Conservation (phyloP, 345 rosid genomes). For the Lagerstroemia speciosa region DNA sequence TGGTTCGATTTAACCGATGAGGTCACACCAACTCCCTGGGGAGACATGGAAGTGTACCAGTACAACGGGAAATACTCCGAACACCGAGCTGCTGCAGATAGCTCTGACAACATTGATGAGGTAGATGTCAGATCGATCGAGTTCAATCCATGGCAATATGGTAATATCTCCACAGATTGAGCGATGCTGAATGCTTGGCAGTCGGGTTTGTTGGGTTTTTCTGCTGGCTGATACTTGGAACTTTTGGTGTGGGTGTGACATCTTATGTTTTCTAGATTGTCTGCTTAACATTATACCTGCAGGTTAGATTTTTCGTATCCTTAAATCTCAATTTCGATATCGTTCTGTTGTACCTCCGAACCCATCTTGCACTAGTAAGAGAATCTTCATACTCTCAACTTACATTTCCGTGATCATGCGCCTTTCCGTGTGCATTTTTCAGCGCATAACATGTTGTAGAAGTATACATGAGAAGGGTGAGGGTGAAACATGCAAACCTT, state of each 20-base stretch:
- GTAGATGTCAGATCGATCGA: conserved; percentile 33
- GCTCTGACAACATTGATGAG: conserved; percentile 25
- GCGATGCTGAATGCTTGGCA: conserved; percentile 7
- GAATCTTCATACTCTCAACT: too few relatives aligned
- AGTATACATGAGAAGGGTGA: too few relatives aligned
- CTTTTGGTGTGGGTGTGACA: neutral
- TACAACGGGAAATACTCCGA: conserved; percentile 57
- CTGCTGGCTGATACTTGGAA: neutral
- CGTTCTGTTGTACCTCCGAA: too few relatives aligned
- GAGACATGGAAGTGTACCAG: conserved; percentile 55
- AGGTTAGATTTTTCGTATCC: neutral
- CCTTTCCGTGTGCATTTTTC: too few relatives aligned
- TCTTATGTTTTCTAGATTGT: neutral
- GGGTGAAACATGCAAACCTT: too few relatives aligned
- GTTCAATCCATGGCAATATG: conserved; percentile 75
- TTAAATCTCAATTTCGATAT: neutral
- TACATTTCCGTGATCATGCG: too few relatives aligned
- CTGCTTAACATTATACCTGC: neutral
- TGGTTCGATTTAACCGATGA: conserved; percentile 67
- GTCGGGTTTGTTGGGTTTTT: neutral
- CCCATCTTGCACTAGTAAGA: too few relatives aligned
- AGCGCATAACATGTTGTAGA: too few relatives aligned
- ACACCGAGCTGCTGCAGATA: conserved; percentile 36
- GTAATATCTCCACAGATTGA: conserved; percentile 47
- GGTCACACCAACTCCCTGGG: conserved; percentile 58